Base-by-base conservation (phyloP, 148 eudicot species). In the Fagopyrum esculentum region DNA sequence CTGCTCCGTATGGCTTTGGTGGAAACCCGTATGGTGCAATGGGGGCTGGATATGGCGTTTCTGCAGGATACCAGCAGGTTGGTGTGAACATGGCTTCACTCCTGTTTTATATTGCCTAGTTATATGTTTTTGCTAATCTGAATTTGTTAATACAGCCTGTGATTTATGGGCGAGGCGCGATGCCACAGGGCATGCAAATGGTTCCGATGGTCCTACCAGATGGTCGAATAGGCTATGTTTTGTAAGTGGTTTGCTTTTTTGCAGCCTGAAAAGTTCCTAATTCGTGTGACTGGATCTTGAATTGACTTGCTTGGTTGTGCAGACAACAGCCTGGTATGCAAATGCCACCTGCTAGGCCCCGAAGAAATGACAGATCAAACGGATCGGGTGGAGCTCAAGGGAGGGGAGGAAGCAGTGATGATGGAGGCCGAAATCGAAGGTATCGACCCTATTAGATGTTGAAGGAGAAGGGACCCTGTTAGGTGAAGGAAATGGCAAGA, bases 131-230 rank as follows among this genome's bases (percentile, higher is more conserved):
- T 26, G 17, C 69, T 63, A 29, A 63, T 63, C 45, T 78, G 60
- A 10, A 30, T 30, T 55, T 43, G 15, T 68, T 17, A 30, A 45
- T 54, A 78, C 93, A 95, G 96, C 98, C 98, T 69, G 71, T 95
- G 80, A 95, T 95, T 73, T 95, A 89, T 40, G 98, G 98, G 45
- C 86, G 97, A 76, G 97, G 98, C 1, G 91, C 97, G 17, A 92
- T 92, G 96, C 98, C 98, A 57, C 52, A 96, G 17, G 97, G 97
- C 78, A 95, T 95, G 98, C 97, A 92, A 71, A 95, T 95, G 98
- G 97, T 95, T 73, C 97, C 98, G 5, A 95, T 95, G 98, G 92
- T 95, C 83, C 86, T 95, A 22, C 98, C 98, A 40, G 96, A 95
- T 86, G 98, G 98, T 79, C 93, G 84, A 74, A 90, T 95, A 46